Evolutionary conservation across 192 early-diverging fungal species (phyloP), one percentile per base, ranked within the genome.

Genomic region (Umbelopsis ramanniana): DNA sequence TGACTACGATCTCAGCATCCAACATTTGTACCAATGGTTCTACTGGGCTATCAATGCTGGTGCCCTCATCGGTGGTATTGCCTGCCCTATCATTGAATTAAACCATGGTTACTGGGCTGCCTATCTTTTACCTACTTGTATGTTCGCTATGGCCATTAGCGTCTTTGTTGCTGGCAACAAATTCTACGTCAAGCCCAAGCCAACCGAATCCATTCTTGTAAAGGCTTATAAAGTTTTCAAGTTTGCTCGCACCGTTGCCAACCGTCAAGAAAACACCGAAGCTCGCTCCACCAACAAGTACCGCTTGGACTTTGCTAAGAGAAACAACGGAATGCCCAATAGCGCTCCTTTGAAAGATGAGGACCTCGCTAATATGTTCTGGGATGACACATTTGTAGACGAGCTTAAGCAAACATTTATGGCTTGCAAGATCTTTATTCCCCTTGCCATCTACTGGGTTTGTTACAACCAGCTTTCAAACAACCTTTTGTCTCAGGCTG

Each of bases 11-110:
- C 72, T 88, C 23, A 87, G 84, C 24, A 77, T 90, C 37, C 88
- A 90, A 75, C 84, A 82, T 14, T 82, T 92, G 33, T 92, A 89
- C 70, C 89, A 89, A 74, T 91, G 89, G 89, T 92, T 92, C 74
- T 92, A 92, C 76, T 89, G 86, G 86, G 74, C 87, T 19, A 84
- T 89, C 70, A 89, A 89, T 75, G 84, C 88, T 67, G 88, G 88
- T 24, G 76, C 87, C 87, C 72, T 88, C 70, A 76, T 86, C 77
- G 74, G 86, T 75, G 74, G 74, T 66, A 81, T 82, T 40, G 35
- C 71, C 11, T 75, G 78, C 45, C 78, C 75, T 47, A 38, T 76
- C 19, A 57, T 78, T 11, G 87, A 90, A 72, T 46, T 76, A 17
- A 77, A 89, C 29, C 77, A 89, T 33, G 86, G 83, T 47, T 90